These are phyloP conservation scores for Annulohypoxylon moriforme DNA, from an alignment of 495 filamentous ascomycete species.

Conservation along the genomic window DNA sequence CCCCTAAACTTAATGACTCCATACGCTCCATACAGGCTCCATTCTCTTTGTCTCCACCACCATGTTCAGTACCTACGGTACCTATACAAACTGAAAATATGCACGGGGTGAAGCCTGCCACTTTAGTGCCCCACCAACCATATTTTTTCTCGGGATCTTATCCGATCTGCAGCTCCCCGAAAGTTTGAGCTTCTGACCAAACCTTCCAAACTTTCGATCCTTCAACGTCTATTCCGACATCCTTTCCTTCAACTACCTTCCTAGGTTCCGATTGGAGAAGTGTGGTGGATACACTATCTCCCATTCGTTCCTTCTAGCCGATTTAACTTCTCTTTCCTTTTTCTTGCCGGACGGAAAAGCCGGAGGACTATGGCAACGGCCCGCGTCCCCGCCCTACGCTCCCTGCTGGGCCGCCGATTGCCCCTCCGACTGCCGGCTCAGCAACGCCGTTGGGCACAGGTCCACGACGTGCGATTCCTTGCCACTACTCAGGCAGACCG, in stretches of 20 bases:
- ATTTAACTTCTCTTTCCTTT: background rate
- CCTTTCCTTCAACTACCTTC: background rate
- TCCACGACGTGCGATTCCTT: conserved; percentile 91
- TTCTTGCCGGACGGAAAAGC: background rate
- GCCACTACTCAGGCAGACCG: conserved; percentile 68
- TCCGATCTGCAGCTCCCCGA: conserved; percentile 1
- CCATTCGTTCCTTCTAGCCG: background rate
- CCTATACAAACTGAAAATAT: background rate
- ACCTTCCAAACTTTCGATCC: background rate
- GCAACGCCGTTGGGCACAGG: conserved; percentile 90
- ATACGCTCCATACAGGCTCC: background rate
- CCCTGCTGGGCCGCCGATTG: conserved; percentile 45
- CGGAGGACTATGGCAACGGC: conserved; percentile 45
- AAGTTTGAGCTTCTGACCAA: background rate
- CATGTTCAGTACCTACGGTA: background rate
- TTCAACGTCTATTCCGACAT: background rate
- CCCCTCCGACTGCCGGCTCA: conserved; percentile 43
- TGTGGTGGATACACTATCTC: background rate
- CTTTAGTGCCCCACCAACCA: conserved; percentile 27
- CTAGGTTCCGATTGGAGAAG: background rate
- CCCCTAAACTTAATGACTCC: conserved; percentile 12
- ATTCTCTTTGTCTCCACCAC: conserved; percentile 16
- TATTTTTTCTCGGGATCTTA: conserved; percentile 10
- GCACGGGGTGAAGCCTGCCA: conserved; percentile 8
- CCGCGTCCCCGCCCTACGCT: conserved; percentile 52